These are phyloP conservation scores for Bruguiera parviflora DNA, from an alignment of 345 rosid genomes.

Conservation along the genomic window DNA sequence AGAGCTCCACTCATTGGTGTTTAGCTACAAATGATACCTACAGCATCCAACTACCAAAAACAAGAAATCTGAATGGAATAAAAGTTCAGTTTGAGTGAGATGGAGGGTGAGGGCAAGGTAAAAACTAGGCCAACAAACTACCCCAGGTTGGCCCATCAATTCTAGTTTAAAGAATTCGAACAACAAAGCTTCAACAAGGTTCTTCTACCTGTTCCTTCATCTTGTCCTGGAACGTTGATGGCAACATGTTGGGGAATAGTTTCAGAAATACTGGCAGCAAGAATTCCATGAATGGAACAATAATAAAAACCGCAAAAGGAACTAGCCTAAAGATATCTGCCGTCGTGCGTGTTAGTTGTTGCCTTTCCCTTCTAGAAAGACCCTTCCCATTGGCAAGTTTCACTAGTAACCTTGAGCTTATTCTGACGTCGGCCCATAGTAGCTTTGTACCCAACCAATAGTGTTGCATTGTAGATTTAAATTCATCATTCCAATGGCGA, in stretches of 20 bases:
- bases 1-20: too few relatives aligned
- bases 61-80: background rate
- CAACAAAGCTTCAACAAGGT: conserved; percentile 1
- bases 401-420: conserved; percentile 76
- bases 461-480: conserved; percentile 81
- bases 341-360: conserved; percentile 81
- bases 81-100: background rate
- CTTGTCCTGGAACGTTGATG: conserved; percentile 97
- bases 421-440: conserved; percentile 88
- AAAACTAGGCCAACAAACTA: background rate
- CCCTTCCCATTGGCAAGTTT: conserved; percentile 88
- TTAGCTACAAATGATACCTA: too few relatives aligned
- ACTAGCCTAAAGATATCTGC: conserved; percentile 92
- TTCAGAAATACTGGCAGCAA: conserved; percentile 86
- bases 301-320: conserved; percentile 85
- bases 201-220: conserved; percentile 89
- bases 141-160: background rate
- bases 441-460: conserved; percentile 92
- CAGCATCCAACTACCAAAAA: too few relatives aligned
- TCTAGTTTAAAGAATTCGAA: background rate
- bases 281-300: conserved; percentile 98
- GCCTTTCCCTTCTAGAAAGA: conserved; percentile 93
- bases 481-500: conserved; percentile 82
- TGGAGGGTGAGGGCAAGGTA: background rate
- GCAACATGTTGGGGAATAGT: conserved; percentile 92